Evolutionary conservation across 148 eudicot genomes (phyloP).

Genomic region (Spergularia marina): DNA sequence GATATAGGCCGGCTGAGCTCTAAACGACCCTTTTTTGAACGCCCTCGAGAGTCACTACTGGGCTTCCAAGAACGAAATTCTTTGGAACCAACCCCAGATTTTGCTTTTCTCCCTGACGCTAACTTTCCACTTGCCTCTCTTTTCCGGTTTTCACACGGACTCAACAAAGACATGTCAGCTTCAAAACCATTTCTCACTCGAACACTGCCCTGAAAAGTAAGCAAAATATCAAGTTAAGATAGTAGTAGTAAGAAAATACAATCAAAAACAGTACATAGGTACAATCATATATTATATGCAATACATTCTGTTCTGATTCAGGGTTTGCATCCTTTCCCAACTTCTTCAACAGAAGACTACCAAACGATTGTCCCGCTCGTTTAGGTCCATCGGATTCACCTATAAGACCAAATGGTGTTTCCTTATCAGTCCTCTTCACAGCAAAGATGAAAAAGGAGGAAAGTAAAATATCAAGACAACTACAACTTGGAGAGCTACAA

Average conservation of each 20-base stretch:
- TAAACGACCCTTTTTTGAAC: conserved; percentile 10
- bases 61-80: conserved; percentile 26
- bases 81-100: conserved; percentile 8
- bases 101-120: conserved; percentile 25
- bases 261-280: conserved; percentile 13
- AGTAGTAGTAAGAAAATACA: background rate
- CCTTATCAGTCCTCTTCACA: conserved; percentile 13
- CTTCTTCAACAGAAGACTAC: conserved; percentile 18
- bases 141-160: conserved; percentile 27
- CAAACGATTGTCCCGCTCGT: conserved; percentile 24
- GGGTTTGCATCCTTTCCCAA: conserved; percentile 24
- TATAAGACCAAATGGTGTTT: conserved; percentile 22
- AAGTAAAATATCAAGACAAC: conserved; percentile 6
- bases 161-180: conserved; percentile 23
- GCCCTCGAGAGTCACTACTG: background rate
- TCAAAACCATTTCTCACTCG: conserved; percentile 28
- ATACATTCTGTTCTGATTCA: conserved; percentile 24
- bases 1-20: conserved; percentile 15
- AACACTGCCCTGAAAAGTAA: conserved; percentile 19
- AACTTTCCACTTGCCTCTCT: conserved; percentile 17
- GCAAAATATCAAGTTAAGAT: conserved; percentile 10
- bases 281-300: conserved; percentile 2
- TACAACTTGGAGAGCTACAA: background rate
- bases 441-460: background rate
- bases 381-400: conserved; percentile 31